Evolutionary conservation across 371 early-diverging fungal genomes (phyloP), one percentile per base, ranked within the genome.

Genomic region (Lichtheimia ornata): DNA sequence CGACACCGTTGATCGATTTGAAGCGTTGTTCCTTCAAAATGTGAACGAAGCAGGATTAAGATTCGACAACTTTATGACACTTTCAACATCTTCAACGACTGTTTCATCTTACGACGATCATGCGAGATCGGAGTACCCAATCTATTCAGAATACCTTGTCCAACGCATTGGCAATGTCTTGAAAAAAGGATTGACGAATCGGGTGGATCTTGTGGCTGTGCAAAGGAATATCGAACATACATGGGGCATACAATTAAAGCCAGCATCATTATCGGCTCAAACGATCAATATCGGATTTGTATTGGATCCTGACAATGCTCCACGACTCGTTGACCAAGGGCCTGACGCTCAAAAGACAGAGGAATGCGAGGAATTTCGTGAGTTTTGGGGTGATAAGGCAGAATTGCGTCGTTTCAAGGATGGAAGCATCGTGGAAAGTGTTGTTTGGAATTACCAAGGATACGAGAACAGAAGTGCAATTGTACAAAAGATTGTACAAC

Each of bases 361-460:
- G 24, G 86, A 82, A 2, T 81, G 85, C n/a, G 76, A 74, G n/a
- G 84, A 72, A 13, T 96, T 95, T 81, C 80, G 88, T 15, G 62
- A 77, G 22, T 80, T 96, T 35, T 96, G 96, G 96, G 96, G 96
- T 12, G 71, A 76, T 47, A 88, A 88, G 62, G 83, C 93, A 2
- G 94, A 94, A 60, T 66, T 93, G 17, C 85, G 96, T 58, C 88
- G 95, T 14, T 96, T 95, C 82, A 87, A 92, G 63, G 94, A 96
- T 66, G 95, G 95, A 30, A 85, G 86, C 50, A 92, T 95, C 69
- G 56, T 84, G 5, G 91, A 94, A 67, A 84, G 88, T 76, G 94
- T 94, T 14, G 90, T 94, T 0, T 95, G 90, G 88, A 79, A 88
- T 61, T 72, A 77, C 6, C 83, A 84, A 56, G 89, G 90, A n/a